These are phyloP conservation scores for Spiromastix sp. DNA, from an alignment of 2,329 filamentous ascomycete species.

Conservation along the genomic window DNA sequence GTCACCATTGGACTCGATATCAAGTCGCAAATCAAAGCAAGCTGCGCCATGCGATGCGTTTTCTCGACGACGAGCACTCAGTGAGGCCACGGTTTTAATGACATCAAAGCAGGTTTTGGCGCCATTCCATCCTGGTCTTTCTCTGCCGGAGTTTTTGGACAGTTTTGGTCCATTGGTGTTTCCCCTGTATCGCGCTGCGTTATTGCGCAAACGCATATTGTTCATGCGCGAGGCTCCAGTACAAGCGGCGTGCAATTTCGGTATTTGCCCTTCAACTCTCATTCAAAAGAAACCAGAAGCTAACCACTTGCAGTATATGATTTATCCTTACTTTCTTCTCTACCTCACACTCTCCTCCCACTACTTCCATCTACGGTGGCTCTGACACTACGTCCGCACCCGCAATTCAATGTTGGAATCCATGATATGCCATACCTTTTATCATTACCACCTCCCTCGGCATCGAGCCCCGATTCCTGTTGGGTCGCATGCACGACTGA, in stretches of 20 bases:
- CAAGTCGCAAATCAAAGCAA: slow-evolving; percentile 38
- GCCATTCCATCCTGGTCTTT: slow-evolving; percentile 75
- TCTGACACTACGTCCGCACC: slow-evolving; percentile 55
- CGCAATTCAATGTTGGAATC: slow-evolving; percentile 87
- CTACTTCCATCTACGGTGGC: slow-evolving; percentile 54
- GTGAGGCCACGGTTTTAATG: slow-evolving; percentile 31
- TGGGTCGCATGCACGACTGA: slow-evolving; percentile 97
- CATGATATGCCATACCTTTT: slow-evolving; percentile 80
- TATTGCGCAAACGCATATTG: slow-evolving; percentile 78
- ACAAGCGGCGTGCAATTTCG: slow-evolving; percentile 76
- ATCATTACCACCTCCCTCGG: slow-evolving; percentile 45
- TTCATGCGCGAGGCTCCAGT: slow-evolving; percentile 82
- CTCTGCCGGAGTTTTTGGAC: slow-evolving; percentile 65
- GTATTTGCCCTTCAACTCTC: slow-evolving; percentile 38
- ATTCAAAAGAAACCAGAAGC: slow-evolving; percentile 9
- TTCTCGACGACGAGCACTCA: slow-evolving; percentile 29
- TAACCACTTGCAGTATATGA: slow-evolving; percentile 60
- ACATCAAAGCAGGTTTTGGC: slow-evolving; percentile 51
- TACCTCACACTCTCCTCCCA: slow-evolving; percentile 64
- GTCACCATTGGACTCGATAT: slow-evolving; percentile 44
- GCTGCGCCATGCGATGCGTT: slow-evolving; percentile 39
- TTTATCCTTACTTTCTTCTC: slow-evolving; percentile 82
- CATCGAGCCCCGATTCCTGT: slow-evolving; percentile 41
- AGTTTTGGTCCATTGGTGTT: slow-evolving; percentile 87
- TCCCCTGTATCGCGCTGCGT: slow-evolving; percentile 74